phyloP scores from a whole-genome alignment of 2,329 filamentous ascomycete species.

The Fusarium bactridioides region DNA sequence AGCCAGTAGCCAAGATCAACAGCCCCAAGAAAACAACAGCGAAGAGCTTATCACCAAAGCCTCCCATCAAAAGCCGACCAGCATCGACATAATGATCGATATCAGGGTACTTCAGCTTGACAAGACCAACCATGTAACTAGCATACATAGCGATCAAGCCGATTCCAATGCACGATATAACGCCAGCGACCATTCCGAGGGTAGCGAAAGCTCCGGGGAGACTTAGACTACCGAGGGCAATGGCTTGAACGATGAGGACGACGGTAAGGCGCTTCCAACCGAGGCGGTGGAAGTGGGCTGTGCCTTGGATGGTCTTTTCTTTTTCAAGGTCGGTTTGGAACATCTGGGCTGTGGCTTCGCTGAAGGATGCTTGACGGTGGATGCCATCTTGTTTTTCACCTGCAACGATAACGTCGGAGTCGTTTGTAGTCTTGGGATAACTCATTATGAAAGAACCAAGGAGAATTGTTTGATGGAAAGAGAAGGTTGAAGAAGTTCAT shows the following conservation, averaged over 20 bases:
- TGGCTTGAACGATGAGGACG: constrained; percentile 64
- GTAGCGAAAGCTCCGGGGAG: constrained; percentile 60
- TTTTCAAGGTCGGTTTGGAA: constrained; percentile 50
- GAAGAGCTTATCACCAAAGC: constrained; percentile 62
- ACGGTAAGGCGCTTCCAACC: constrained; percentile 51
- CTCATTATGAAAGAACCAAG: not conserved
- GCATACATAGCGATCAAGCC: constrained; percentile 58
- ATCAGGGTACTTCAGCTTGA: constrained; percentile 60
- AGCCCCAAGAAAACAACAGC: constrained; percentile 68
- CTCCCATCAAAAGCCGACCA: constrained; percentile 67
- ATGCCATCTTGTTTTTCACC: not conserved
- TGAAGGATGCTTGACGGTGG: not conserved
- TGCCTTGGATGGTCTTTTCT: constrained; percentile 55
- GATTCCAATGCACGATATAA: constrained; percentile 51
- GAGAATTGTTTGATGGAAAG: accelerated
- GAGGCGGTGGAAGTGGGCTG: constrained; percentile 56
- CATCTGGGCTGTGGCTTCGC: not conserved
- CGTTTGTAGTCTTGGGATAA: not conserved
- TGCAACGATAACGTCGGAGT: not conserved
- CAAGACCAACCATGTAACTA: constrained; percentile 55
- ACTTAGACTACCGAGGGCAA: constrained; percentile 60
- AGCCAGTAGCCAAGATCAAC: constrained; percentile 72
- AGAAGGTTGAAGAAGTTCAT: not conserved
- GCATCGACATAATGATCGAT: constrained; percentile 74
- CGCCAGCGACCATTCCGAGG: constrained; percentile 61